Conservation (phyloP, 352 stramenopile species). For the Globisporangium echinulatum region DNA sequence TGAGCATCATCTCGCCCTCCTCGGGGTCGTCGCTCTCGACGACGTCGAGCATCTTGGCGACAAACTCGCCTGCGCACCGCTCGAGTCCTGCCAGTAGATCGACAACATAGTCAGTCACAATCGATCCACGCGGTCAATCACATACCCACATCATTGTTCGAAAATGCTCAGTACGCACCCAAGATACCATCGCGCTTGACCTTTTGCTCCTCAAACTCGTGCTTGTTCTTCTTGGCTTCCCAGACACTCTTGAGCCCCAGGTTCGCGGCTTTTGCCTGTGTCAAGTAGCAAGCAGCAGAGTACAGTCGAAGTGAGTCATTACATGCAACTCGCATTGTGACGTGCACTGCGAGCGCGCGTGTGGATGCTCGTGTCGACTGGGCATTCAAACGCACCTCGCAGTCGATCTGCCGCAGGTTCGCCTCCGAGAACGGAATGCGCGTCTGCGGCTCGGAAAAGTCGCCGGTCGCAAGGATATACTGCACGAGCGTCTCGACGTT, state of each 20-base stretch:
- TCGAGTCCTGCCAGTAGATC: constrained; percentile 44
- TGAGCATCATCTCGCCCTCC: constrained; percentile 73
- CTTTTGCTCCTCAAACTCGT: constrained; percentile 75
- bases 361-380: too few relatives aligned
- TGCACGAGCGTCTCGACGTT: constrained; percentile 84
- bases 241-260: constrained; percentile 61
- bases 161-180: constrained; percentile 21
- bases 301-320: not conserved
- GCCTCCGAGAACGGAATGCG: constrained; percentile 83
- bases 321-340: too few relatives aligned
- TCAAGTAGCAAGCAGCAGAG: constrained; percentile 1
- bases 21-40: constrained; percentile 74
- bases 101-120: not conserved
- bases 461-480: constrained; percentile 84
- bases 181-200: constrained; percentile 79
- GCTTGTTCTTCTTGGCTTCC: constrained; percentile 69
- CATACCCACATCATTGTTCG: too few relatives aligned
- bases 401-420: constrained; percentile 68
- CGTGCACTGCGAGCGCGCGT: too few relatives aligned
- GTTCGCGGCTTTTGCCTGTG: constrained; percentile 55
- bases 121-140: not conserved
- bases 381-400: constrained; percentile 24
- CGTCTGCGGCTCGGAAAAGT: constrained; percentile 87
- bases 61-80: constrained; percentile 78
- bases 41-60: constrained; percentile 83